These are phyloP conservation scores for Paramecium sonneborni DNA, from an alignment of 73 alveolate genomes.

Conservation along the genomic window DNA sequence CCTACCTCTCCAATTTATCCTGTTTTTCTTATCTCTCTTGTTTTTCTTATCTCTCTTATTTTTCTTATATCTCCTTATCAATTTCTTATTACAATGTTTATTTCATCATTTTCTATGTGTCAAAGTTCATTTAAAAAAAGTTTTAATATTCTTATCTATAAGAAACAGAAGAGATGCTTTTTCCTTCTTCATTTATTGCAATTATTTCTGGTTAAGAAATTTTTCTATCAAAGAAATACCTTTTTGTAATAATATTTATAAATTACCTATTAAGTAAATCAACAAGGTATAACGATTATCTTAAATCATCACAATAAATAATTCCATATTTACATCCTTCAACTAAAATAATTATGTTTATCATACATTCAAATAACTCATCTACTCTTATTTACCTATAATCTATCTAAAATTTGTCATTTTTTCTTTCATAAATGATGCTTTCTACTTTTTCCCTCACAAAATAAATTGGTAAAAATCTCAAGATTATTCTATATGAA, in stretches of 20 bases:
- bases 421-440: not conserved
- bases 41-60: not conserved
- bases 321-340: slow-evolving; percentile 58
- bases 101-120: not conserved
- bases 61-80: not conserved
- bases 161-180: not conserved
- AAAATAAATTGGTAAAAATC: slow-evolving; percentile 16
- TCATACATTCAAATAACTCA: slow-evolving; percentile 49
- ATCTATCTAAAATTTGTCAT: not conserved
- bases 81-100: not conserved
- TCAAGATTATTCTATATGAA: not conserved
- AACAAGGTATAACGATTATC: not conserved
- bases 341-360: not conserved
- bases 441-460: not conserved
- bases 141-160: not conserved
- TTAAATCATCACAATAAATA: not conserved
- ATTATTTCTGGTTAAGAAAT: slow-evolving; percentile 34
- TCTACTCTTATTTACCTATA: not conserved
- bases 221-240: slow-evolving; percentile 44
- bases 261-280: slow-evolving; percentile 14
- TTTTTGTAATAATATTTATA: not conserved
- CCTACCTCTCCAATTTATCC: not conserved
- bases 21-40: not conserved
- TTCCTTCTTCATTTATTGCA: slow-evolving; percentile 1
- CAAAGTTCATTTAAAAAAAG: not conserved